These are phyloP conservation scores for Leccinum subtestaceum DNA, from an alignment of 768 basidiomycete species.

Conservation along the genomic window DNA sequence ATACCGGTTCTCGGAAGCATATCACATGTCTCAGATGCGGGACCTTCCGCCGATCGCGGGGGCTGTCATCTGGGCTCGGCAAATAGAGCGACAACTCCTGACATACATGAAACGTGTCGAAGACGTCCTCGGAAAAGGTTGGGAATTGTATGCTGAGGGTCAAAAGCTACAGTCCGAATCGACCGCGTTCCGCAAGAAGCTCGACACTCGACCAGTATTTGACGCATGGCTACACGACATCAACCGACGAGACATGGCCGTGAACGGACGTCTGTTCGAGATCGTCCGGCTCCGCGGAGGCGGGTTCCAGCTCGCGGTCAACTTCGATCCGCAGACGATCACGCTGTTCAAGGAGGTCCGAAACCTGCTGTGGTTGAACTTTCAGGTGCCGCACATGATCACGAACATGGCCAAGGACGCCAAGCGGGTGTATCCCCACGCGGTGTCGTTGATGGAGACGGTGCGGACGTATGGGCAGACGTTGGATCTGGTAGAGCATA, in stretches of 20 bases:
- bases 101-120: conserved; percentile 99
- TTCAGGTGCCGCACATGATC: conserved; percentile 91
- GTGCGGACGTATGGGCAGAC: conserved; percentile 98
- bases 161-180: conserved; percentile 94
- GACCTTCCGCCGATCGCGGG: conserved; percentile 98
- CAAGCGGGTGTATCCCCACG: conserved; percentile 96
- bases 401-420: conserved; percentile 98
- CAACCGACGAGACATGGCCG: conserved; percentile 87
- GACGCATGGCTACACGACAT: conserved; percentile 98
- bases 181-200: conserved; percentile 89
- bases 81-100: conserved; percentile 93
- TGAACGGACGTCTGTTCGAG: conserved; percentile 90
- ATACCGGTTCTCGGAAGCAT: conserved; percentile 93
- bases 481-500: conserved; percentile 83
- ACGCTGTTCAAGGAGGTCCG: conserved; percentile 97
- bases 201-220: conserved; percentile 90
- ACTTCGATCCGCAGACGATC: conserved; percentile 98
- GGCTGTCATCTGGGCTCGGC: conserved; percentile 98
- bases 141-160: conserved; percentile 99
- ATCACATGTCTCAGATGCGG: conserved; percentile 98
- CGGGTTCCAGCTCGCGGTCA: conserved; percentile 85
- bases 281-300: conserved; percentile 75
- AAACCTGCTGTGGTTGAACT: conserved; percentile 92
- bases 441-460: conserved; percentile 97
- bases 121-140: conserved; percentile 95